phyloP scores from a whole-genome alignment of 2,329 filamentous ascomycete species.

The Cadophora malorum region DNA sequence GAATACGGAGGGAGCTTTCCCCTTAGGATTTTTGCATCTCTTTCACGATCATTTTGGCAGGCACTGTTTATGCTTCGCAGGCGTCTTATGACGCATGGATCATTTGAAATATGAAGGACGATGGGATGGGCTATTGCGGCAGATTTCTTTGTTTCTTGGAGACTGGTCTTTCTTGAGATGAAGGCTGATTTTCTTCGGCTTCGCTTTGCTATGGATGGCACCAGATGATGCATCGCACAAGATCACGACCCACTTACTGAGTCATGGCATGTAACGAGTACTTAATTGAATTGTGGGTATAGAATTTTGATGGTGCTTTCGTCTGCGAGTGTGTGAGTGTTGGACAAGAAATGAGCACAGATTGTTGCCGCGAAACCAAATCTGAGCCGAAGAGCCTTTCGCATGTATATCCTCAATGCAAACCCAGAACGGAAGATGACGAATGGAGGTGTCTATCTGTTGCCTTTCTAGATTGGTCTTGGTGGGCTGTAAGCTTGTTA shows the following conservation, averaged over 20 bases:
- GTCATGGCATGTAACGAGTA: conserved; percentile 13
- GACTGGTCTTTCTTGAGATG: background rate
- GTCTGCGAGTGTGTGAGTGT: background rate
- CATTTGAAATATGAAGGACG: background rate
- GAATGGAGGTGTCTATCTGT: no score
- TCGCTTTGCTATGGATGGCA: conserved; percentile 9
- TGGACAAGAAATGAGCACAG: no score
- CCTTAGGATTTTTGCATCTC: background rate
- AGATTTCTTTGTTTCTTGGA: background rate
- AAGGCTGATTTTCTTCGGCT: background rate
- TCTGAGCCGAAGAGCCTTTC: no score
- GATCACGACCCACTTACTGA: background rate
- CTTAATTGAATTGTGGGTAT: background rate
- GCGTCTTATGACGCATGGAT: background rate
- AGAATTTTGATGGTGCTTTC: background rate
- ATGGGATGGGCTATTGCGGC: background rate
- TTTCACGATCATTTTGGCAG: background rate
- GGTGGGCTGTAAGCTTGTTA: no score
- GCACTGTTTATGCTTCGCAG: background rate
- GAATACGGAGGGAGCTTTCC: background rate
- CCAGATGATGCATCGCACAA: background rate
- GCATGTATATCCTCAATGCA: no score
- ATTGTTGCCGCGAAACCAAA: no score
- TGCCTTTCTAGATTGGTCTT: no score
- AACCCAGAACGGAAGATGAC: no score